These are phyloP conservation scores for Blastobotrys terrestris DNA, from an alignment of 805 yeast species.

Conservation along the genomic window DNA sequence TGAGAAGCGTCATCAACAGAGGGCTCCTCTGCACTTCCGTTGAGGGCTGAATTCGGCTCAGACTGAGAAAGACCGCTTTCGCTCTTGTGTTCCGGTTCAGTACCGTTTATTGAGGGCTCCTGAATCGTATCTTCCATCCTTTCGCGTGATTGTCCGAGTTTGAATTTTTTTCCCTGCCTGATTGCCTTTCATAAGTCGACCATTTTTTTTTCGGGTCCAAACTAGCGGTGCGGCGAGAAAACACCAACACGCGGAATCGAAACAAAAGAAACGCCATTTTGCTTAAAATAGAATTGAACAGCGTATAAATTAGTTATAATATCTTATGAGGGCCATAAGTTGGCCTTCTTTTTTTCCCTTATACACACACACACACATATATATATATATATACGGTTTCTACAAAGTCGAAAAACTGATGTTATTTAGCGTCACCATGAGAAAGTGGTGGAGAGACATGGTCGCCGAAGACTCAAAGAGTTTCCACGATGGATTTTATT, in stretches of 20 bases:
- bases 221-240: neutral
- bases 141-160: neutral
- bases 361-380: no score
- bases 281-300: neutral
- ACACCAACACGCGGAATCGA: neutral
- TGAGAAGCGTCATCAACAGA: neutral
- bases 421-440: no score
- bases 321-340: no score
- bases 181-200: neutral
- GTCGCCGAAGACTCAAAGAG: no score
- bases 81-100: neutral
- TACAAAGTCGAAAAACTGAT: no score
- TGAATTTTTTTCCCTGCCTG: neutral
- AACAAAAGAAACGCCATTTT: neutral
- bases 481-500: no score
- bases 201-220: neutral
- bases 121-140: neutral
- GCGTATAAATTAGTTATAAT: neutral
- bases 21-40: neutral
- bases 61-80: neutral
- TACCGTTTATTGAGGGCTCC: neutral
- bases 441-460: no score
- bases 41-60: neutral
- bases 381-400: no score
- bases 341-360: no score